Evolutionary conservation across 1,284 basidiomycete genomes (phyloP), one percentile per base, ranked within the genome.

Genomic region (Pisolithus thermaeus): DNA sequence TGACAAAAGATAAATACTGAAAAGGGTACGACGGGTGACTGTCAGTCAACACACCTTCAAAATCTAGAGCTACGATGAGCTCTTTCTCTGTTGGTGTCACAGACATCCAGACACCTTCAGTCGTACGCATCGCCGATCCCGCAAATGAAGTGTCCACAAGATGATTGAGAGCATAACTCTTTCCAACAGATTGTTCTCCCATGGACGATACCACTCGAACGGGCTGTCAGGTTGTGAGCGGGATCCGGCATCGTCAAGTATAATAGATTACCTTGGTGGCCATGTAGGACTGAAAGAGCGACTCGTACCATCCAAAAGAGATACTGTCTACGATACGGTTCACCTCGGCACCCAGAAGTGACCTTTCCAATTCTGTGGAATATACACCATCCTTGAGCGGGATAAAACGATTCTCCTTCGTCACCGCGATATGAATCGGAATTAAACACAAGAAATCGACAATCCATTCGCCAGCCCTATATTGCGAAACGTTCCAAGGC

Each of bases 151-250:
- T 80, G 56, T 84, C 81, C 0, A 72, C 76, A 22, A 84, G 69
- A 58, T 84, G 83, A 43, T 84, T 84, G 11, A 84, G 61, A 0
- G 78, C 70, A 54, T 77, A 84, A 51, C 77, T 80, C 58, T 84
- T 84, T 0, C 81, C 82, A 0, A 84, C 82, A 0, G 79, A 82
- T 58, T 83, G 82, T 59, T 83, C 81, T 65, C 80, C 82, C 82
- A 84, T 82, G 0, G 82, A 84, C 0, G 81, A 81, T 0, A 84
- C 79, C 1, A 84, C 81, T 55, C 73, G 77, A 8, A 84, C 81
- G 1, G 79, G 79, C 81, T 83, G 52, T 9, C 55, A 14, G 45
- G 11, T 54, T 43, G 37, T 47, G 12, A 46, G 43, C 4, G 51
- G 40, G 4, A 46, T 27, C 5, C 7, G 16, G 23, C 28, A 7